Base-by-base conservation (phyloP, 2,329 filamentous ascomycete species). In the Trichoderma polysporum region DNA sequence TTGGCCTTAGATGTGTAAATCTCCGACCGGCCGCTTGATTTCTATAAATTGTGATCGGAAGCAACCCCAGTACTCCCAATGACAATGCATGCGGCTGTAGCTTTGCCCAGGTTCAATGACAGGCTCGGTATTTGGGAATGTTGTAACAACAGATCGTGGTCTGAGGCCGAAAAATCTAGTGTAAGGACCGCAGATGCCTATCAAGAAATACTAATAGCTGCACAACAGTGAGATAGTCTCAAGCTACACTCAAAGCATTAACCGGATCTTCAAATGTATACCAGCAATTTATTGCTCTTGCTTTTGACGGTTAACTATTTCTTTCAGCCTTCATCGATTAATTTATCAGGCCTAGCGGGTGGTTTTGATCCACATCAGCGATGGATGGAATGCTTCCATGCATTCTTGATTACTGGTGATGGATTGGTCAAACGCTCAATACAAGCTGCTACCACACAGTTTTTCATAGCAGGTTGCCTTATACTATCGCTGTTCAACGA, bases 51-150 rank as follows among this genome's bases (percentile, higher is more conserved):
- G 60, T 35, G 60, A 63, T 41, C 49, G 54, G 52, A 63, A 63
- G 12, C 60, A 54, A 25, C 60, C 60, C 9, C 60, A 63, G 50
- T 63, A 49, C 39, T 63, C 60, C 2, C 60, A 63, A 29, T 63
- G 60, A 25, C 47, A 63, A 19, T 35, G 60, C 8, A 63, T 54
- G 37, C 60, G 60, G 15, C 49, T n/a, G n/a, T n/a, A 49, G 15
- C 35, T 35, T 7, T 63, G 60, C 25, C 60, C 60, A 2, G 60
- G 60, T 2, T 31, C 60, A 25, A 22, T 22, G 25, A 63, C 60
- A 2, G 60, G 60, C 35, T 31, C 60, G 27, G 45, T 63, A 17
- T 63, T 63, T 54, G 39, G 54, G 25, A 29, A 63, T 31, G 60
- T 49, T 2, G 39, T 54, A 15, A 3, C 39, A 39, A 39, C 49